A percentile compares a stretch with the other conserved stretches of the same genome.
Conservation (phyloP, 148 eudicot species). For the Chenopodium album region DNA sequence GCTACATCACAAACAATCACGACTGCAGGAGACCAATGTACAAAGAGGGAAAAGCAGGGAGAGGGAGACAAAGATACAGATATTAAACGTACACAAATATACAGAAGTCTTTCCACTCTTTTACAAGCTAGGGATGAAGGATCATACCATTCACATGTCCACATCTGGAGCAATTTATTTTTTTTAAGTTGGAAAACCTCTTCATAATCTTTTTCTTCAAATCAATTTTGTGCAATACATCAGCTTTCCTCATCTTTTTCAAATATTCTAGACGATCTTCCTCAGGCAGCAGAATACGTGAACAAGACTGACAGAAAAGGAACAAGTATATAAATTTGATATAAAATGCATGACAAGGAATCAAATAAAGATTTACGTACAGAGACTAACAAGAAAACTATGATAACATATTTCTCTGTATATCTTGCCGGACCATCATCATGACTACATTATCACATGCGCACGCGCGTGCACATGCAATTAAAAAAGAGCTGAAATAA, state of each 20-base stretch:
- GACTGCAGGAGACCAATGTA: no score
- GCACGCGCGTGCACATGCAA: no score
- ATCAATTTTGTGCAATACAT: constrained; percentile 50
- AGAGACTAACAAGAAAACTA: no score
- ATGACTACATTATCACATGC: no score
- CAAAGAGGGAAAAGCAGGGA: neutral
- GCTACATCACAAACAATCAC: no score
- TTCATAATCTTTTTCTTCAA: constrained; percentile 47
- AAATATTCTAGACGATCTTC: constrained; percentile 39
- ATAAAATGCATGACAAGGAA: neutral
- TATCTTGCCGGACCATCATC: no score
- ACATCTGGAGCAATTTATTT: constrained; percentile 59
- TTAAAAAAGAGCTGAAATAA: no score
- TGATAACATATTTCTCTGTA: no score
- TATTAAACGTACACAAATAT: neutral
- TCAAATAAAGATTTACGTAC: neutral
- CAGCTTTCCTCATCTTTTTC: constrained; percentile 72
- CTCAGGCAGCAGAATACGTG: constrained; percentile 61
- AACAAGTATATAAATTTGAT: neutral
- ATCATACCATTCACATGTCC: constrained; percentile 70
- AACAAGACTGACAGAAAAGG: constrained; percentile 54
- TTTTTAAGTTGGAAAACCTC: constrained; percentile 46
- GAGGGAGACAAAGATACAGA: no score
- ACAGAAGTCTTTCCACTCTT: neutral
- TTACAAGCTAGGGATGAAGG: neutral